phyloP scores from a whole-genome alignment of 371 early-diverging fungal genomes.

The Thermomucor indicae-seudaticae region DNA sequence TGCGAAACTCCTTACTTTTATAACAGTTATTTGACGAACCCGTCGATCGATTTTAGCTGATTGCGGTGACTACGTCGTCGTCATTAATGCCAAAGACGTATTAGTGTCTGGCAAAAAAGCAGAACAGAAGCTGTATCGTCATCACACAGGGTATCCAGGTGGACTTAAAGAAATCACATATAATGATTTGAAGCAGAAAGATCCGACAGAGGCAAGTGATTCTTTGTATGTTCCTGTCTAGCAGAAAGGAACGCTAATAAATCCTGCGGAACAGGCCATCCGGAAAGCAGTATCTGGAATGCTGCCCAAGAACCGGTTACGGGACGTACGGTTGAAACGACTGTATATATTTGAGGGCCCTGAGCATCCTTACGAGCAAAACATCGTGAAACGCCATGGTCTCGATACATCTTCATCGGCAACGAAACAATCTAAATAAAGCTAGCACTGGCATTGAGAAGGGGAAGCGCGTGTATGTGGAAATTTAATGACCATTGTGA shows the following conservation, averaged over 20 bases:
- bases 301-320: conserved; percentile 93
- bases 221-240: background rate
- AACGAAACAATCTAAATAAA: no score
- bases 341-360: conserved; percentile 85
- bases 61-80: conserved; percentile 97
- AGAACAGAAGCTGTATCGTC: conserved; percentile 85
- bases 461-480: no score
- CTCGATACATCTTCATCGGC: no score
- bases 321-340: conserved; percentile 76
- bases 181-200: conserved; percentile 69
- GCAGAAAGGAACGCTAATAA: background rate
- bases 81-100: conserved; percentile 88
- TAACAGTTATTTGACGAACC: background rate
- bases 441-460: no score
- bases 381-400: conserved; percentile 85
- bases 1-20: no score
- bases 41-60: conserved; percentile 60
- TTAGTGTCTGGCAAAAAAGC: conserved; percentile 85
- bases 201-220: conserved; percentile 68
- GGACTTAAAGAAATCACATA: conserved; percentile 84
- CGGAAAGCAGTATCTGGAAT: conserved; percentile 94
- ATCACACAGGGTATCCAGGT: conserved; percentile 90
- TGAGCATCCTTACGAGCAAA: conserved; percentile 88
- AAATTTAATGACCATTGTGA: no score
- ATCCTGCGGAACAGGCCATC: conserved; percentile 47